These are phyloP conservation scores for Melaleuca quinquenervia DNA, from an alignment of 345 rosid species.

Conservation along the genomic window DNA sequence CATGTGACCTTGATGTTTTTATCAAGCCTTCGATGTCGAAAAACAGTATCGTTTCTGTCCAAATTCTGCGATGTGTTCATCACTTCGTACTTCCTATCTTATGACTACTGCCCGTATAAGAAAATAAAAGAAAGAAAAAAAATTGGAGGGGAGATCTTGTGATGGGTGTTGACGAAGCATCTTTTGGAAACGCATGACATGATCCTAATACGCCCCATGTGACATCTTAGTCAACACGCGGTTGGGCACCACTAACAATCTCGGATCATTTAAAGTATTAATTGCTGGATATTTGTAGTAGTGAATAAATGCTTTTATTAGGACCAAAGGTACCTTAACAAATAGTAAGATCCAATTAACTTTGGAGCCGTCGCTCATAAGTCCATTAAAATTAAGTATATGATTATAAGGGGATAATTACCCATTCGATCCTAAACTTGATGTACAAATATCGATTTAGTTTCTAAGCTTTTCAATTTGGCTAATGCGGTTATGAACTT, in stretches of 20 bases:
- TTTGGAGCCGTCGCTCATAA: not conserved
- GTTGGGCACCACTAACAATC: not conserved
- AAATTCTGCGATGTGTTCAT: not conserved
- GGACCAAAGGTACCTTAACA: not conserved
- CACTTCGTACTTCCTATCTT: not conserved
- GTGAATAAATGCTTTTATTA: not conserved
- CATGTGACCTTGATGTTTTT: not conserved
- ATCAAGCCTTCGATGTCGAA: not conserved
- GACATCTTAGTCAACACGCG: not conserved
- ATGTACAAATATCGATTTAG: rapidly evolving
- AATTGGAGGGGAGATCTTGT: not conserved
- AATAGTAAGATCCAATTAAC: not conserved
- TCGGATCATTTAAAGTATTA: not conserved
- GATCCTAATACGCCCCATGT: not conserved
- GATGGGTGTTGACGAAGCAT: not conserved
- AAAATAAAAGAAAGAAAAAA: too few relatives aligned
- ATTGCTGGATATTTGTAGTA: not conserved
- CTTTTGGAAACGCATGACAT: not conserved
- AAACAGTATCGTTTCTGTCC: not conserved
- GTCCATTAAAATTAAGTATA: not conserved
- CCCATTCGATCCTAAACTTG: not conserved
- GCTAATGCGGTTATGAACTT: not conserved
- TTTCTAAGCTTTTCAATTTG: not conserved
- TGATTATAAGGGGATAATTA: not conserved
- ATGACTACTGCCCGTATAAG: not conserved